phyloP scores from a whole-genome alignment of 2,329 filamentous ascomycete species.

The Aureobasidium uvarum region DNA sequence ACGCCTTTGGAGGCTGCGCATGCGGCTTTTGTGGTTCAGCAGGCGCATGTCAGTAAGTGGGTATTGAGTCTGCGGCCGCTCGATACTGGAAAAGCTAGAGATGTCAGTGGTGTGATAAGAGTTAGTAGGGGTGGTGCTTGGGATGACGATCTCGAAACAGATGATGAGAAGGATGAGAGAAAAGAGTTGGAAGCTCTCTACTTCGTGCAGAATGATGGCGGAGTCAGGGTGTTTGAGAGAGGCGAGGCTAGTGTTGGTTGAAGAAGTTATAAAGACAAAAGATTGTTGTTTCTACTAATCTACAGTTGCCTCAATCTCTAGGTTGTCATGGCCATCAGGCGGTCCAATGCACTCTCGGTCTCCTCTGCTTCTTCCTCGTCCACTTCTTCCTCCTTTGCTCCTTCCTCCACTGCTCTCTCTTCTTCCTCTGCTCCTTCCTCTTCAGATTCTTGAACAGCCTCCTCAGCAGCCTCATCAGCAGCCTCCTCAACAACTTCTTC shows the following conservation, averaged over 20 bases:
- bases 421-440: neutral
- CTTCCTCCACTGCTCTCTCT: neutral
- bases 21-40: slow-evolving; percentile 65
- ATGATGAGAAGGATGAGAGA: slow-evolving; percentile 47
- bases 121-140: slow-evolving; percentile 60
- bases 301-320: neutral
- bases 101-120: slow-evolving; percentile 84
- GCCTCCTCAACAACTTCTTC: neutral
- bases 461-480: neutral
- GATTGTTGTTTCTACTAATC: neutral
- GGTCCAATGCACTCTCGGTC: neutral
- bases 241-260: slow-evolving; percentile 53
- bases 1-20: slow-evolving; percentile 69
- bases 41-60: slow-evolving; percentile 72
- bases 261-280: neutral
- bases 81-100: slow-evolving; percentile 83
- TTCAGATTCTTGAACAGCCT: neutral
- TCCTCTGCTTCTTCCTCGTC: neutral
- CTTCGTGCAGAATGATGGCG: slow-evolving; percentile 73
- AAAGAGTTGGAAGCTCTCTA: slow-evolving; percentile 74
- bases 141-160: slow-evolving; percentile 37
- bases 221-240: slow-evolving; percentile 79
- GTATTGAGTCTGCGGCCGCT: slow-evolving; percentile 71
- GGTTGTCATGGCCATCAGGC: slow-evolving; percentile 15
- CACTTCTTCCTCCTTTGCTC: neutral